Base-by-base conservation (phyloP, 345 rosid genomes). In the Nephelium lappaceum region DNA sequence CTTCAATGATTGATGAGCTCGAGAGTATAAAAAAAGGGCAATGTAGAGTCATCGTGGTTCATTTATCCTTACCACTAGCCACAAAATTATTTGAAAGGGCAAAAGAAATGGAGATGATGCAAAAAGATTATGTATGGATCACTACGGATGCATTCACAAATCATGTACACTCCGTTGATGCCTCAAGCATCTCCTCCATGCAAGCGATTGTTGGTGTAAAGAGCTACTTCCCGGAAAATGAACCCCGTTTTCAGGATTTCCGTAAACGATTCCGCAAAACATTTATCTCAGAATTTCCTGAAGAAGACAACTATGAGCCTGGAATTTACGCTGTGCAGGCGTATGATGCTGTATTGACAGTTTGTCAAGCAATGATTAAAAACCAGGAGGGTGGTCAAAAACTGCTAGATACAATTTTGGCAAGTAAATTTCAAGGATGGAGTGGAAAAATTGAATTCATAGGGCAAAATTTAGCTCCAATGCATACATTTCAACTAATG, bases 51-150 rank as follows among this genome's bases (percentile, higher is more conserved):
- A 77, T 84, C 67, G 36, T 84, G 10, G 86, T 80, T 57, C 81
- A 80, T 74, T 14, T 51, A 43, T 69, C 86, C 0, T 64, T 39
- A 0, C 45, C 64, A 24, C 1, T 78, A 65, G 74, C 83, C 4
- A 45, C 1, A 0, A 63, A 12, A 16, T 41, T 84, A 16, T 80
- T 80, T 39, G 42, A 71, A 75, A 57, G 1, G 19, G 86, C 86
- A 5, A 81, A 65, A 49, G 25, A 75, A 25, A 42, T 77, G 79
- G 68, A 70, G n/a, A 80, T 83, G 81, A 74, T 84, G 83, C 72
- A 78, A 27, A 60, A 78, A 12, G 86, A 67, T 41, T 80, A 68
- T 27, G 86, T 84, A 4, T 84, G 86, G 86, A 84, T 84, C 73
- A 41, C 83, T 41, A 80, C 86, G 39, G 68, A 66, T 15, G 21